phyloP scores from a whole-genome alignment of 176 grass and related monocot genomes.

The Carex parvula region DNA sequence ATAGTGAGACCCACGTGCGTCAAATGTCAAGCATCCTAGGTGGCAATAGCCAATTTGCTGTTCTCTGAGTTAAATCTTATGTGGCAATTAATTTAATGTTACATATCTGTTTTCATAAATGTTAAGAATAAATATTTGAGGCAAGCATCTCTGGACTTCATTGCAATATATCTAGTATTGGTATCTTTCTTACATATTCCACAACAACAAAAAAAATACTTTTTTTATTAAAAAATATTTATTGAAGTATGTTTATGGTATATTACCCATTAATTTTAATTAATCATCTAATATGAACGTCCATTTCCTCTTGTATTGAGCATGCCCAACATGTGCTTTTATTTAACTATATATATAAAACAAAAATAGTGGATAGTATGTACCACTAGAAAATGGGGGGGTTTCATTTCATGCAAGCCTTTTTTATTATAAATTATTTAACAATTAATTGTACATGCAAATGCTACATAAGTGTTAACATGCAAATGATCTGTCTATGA shows the following conservation, averaged over 20 bases:
- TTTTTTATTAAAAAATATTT: not conserved
- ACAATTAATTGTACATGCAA: not conserved
- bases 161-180: not conserved
- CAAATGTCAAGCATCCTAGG: slow-evolving; percentile 19
- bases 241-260: not conserved
- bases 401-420: not conserved
- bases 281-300: not conserved
- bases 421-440: not conserved
- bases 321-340: slow-evolving; percentile 2
- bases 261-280: not conserved
- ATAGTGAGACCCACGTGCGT: slow-evolving; percentile 5
- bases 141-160: not conserved
- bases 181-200: not conserved
- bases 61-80: slow-evolving; percentile 5
- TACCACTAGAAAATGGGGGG: not conserved
- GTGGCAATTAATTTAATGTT: not conserved
- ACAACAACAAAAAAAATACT: not conserved
- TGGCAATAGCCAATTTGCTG: slow-evolving; percentile 1
- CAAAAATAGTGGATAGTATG: not conserved
- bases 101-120: not conserved
- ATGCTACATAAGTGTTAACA: not conserved
- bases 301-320: not conserved
- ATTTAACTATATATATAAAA: not conserved
- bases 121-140: no score
- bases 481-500: not conserved